Evolutionary conservation across 305 asterid genomes (phyloP), one percentile per base, ranked within the genome.

Genomic region (Solanum aculeatissimum): DNA sequence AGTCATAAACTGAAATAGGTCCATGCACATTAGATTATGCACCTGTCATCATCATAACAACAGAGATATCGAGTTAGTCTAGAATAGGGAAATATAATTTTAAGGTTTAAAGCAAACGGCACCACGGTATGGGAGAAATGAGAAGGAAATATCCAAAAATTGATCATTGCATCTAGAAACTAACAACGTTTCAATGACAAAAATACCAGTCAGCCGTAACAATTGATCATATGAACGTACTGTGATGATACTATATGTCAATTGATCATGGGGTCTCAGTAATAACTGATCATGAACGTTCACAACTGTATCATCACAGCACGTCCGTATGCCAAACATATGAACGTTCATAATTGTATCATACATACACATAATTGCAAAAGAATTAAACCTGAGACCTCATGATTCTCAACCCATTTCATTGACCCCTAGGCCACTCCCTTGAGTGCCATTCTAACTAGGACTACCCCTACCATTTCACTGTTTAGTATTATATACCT

Each of bases 1-100:
- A 21, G 14, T 80, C 38, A 92, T 90, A 86, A 92, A 82, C 77
- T 88, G 84, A 45, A 85, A 82, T 62, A 96, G 86, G 80, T 94
- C 93, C 35, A 90, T 86, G 88, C 97, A 95, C 95, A 94, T 90
- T 84, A 83, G 90, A 86, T 86, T 71, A 89, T 96, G 99, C 86
- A 93, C 98, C 99, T 96, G 93, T 83, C 81, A 16, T 83, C 55
- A 49, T 83, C 29, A 25, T 47, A 82, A 58, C 85, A n/a, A n/a
- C n/a, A n/a, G 65, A 65, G 21, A 65, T 65, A 29, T 65, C 27
- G 60, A 35, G n/a, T 51, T 60, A 65, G 15, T 63, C 11, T 40
- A 14, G 49, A 42, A 40, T 12, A 14, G 74, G 14, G 70, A 21
- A 60, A 60, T 40, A 40, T n/a, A 27, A 49, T 16, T 75, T 23